phyloP scores from a whole-genome alignment of 164 flowering plant genomes.

The Macadamia tetraphylla region DNA sequence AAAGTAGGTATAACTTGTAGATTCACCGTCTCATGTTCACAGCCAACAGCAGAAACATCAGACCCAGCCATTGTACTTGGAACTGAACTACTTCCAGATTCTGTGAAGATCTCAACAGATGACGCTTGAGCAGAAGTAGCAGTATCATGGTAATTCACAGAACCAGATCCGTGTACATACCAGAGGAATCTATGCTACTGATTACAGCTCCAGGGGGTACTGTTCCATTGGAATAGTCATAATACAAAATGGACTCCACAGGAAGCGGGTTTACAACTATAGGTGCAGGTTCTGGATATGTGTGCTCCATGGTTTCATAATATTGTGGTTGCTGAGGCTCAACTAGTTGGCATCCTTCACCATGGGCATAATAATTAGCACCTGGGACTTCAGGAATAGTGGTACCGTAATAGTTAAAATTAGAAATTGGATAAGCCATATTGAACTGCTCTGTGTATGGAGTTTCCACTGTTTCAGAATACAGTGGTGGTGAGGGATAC shows the following conservation, averaged over 20 bases:
- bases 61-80: constrained; percentile 14
- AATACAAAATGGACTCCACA: constrained; percentile 37
- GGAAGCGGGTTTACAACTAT: constrained; percentile 37
- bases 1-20: constrained; percentile 25
- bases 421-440: constrained; percentile 34
- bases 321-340: constrained; percentile 36
- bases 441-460: constrained; percentile 45
- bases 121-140: constrained; percentile 23
- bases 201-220: constrained; percentile 26
- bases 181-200: constrained; percentile 30
- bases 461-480: constrained; percentile 42
- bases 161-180: constrained; percentile 20
- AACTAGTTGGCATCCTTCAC: constrained; percentile 41
- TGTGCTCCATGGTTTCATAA: constrained; percentile 36
- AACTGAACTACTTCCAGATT: constrained; percentile 13
- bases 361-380: constrained; percentile 40
- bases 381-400: constrained; percentile 28
- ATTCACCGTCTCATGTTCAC: constrained; percentile 19
- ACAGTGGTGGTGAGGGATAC: constrained; percentile 35
- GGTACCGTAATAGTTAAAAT: constrained; percentile 50
- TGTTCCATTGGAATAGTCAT: constrained; percentile 39
- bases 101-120: constrained; percentile 16
- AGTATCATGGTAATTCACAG: constrained; percentile 19
- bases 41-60: constrained; percentile 15
- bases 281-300: constrained; percentile 34